Evolutionary conservation across 345 rosid genomes (phyloP).

Genomic region (Luvunga scandens): DNA sequence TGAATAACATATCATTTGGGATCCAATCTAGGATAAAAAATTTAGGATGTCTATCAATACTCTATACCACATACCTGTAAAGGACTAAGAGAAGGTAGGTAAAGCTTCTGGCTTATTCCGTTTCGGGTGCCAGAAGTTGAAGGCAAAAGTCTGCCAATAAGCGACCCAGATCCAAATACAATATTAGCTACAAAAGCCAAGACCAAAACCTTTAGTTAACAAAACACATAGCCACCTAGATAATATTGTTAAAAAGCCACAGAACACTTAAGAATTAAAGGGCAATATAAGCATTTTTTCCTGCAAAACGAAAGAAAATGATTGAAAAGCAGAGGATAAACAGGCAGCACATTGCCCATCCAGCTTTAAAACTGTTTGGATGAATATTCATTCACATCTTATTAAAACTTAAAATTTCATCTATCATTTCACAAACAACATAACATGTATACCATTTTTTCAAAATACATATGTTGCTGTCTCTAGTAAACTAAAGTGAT

Average conservation of each 20-base stretch:
- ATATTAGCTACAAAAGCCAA: constrained; percentile 56
- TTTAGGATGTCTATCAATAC: no score
- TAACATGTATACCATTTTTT: neutral
- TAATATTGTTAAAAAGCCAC: neutral
- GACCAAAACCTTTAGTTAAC: constrained; percentile 10
- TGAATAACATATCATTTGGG: no score
- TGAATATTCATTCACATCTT: neutral
- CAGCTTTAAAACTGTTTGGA: neutral
- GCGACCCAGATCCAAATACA: constrained; percentile 71
- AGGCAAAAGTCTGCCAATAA: constrained; percentile 62
- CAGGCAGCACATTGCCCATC: neutral
- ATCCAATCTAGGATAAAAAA: no score
- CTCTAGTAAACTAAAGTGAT: neutral
- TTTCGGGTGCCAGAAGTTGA: constrained; percentile 32
- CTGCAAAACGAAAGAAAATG: neutral
- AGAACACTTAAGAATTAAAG: neutral
- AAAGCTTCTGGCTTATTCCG: constrained; percentile 41
- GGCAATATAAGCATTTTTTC: neutral
- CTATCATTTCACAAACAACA: neutral
- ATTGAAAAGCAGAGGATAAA: neutral
- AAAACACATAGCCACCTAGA: neutral
- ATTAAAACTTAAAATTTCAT: neutral
- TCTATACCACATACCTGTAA: constrained; percentile 73
- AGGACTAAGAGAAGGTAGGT: constrained; percentile 53
- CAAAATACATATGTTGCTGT: no score